A percentile compares a stretch with the other conserved stretches of the same genome.
Conservation (phyloP, 306 rosid species). For the Vigna trinervia region DNA sequence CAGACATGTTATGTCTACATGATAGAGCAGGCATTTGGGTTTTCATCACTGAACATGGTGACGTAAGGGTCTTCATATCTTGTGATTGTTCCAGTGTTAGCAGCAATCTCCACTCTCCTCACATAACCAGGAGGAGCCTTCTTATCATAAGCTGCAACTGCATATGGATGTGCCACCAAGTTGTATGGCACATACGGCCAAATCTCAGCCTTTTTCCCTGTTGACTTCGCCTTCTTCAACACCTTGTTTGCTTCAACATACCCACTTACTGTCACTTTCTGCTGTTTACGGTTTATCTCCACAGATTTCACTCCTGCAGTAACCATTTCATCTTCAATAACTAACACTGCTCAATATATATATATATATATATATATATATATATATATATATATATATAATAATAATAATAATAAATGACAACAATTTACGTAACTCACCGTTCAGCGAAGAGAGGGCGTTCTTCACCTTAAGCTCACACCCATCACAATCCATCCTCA, state of each 20-base stretch:
- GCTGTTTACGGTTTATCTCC: slow-evolving; percentile 94
- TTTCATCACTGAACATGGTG: slow-evolving; percentile 95
- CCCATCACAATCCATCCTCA: slow-evolving; percentile 99
- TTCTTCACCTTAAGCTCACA: slow-evolving; percentile 98
- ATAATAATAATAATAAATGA: not conserved
- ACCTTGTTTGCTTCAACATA: slow-evolving; percentile 89
- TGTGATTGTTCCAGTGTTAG: slow-evolving; percentile 56
- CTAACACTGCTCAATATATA: not conserved
- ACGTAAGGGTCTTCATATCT: slow-evolving; percentile 86
- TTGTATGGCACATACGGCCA: slow-evolving; percentile 97
- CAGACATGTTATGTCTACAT: slow-evolving; percentile 54
- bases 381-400: no score
- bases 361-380: no score
- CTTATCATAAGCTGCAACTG: slow-evolving; percentile 88
- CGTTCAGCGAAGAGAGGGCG: slow-evolving; percentile 79
- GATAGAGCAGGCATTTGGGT: slow-evolving; percentile 95
- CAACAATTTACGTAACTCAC: slow-evolving; percentile 47
- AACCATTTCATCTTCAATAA: slow-evolving; percentile 20
- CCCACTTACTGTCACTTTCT: slow-evolving; percentile 88
- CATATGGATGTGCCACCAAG: slow-evolving; percentile 84
- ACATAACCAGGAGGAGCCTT: slow-evolving; percentile 97
- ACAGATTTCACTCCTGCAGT: slow-evolving; percentile 87
- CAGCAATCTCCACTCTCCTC: slow-evolving; percentile 68
- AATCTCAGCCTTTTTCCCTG: slow-evolving; percentile 90
- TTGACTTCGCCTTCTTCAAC: slow-evolving; percentile 90